A percentile compares a stretch with the other conserved stretches of the same genome.
Evolutionary conservation across 495 filamentous ascomycete genomes (phyloP).

Genomic region (Staphylotrichum longicolle): DNA sequence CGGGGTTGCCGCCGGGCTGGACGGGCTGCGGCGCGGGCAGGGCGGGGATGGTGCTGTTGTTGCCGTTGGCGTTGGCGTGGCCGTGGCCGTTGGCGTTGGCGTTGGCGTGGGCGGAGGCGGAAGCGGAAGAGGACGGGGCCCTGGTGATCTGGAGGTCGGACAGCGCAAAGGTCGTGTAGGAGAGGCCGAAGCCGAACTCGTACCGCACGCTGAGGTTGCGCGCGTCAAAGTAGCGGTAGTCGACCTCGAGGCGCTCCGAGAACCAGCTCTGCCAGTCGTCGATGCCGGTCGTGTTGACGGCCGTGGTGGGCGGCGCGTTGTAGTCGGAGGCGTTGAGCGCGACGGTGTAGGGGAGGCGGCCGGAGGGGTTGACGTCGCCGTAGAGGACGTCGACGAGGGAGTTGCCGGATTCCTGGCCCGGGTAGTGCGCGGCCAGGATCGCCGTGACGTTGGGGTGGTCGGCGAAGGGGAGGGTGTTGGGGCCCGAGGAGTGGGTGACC

Average conservation of each 20-base stretch:
- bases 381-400: slow-evolving; percentile 82
- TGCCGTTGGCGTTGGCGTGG: slow-evolving; percentile 49
- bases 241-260: slow-evolving; percentile 72
- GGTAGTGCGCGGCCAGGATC: slow-evolving; percentile 72
- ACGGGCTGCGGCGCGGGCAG: too few relatives aligned
- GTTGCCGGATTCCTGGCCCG: slow-evolving; percentile 88
- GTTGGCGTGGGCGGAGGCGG: slow-evolving; percentile 54
- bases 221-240: slow-evolving; percentile 85
- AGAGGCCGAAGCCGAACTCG: slow-evolving; percentile 61
- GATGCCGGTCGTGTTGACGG: slow-evolving; percentile 49
- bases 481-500: slow-evolving; percentile 88
- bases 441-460: slow-evolving; percentile 47
- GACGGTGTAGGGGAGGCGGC: slow-evolving; percentile 87
- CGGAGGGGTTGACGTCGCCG: slow-evolving; percentile 77
- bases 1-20: slow-evolving; percentile 59
- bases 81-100: slow-evolving; percentile 43
- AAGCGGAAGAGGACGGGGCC: slow-evolving; percentile 46
- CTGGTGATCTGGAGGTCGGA: too few relatives aligned
- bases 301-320: slow-evolving; percentile 58
- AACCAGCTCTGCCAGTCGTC: slow-evolving; percentile 38
- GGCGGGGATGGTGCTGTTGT: slow-evolving; percentile 42
- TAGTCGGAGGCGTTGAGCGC: slow-evolving; percentile 78
- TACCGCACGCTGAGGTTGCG: slow-evolving; percentile 55
- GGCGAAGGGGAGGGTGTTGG: slow-evolving; percentile 58
- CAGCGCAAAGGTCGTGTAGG: too few relatives aligned